These are phyloP conservation scores for Morella rubra DNA, from an alignment of 306 rosid species.

Conservation along the genomic window DNA sequence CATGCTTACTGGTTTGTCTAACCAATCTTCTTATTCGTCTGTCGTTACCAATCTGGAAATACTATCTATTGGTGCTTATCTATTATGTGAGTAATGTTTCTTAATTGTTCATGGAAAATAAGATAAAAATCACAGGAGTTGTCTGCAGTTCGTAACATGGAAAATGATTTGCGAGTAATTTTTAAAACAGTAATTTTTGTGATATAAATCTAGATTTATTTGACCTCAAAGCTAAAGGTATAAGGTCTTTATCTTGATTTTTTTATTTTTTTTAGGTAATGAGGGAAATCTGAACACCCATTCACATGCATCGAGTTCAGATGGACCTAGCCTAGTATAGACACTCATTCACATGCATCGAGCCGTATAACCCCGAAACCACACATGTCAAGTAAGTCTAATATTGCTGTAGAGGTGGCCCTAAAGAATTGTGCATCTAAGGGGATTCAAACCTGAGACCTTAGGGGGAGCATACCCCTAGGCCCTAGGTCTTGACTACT, in stretches of 20 bases:
- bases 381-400: no score
- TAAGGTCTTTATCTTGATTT: neutral
- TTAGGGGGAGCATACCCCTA: no score
- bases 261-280: no score
- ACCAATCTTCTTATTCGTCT: constrained; percentile 20
- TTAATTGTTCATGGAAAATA: neutral
- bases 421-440: no score
- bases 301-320: no score
- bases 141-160: neutral
- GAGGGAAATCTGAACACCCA: no score
- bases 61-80: neutral
- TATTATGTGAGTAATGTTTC: neutral
- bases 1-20: constrained; percentile 90
- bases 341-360: no score
- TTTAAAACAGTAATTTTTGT: neutral
- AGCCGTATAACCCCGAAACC: no score
- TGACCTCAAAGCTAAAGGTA: neutral
- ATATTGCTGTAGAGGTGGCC: no score
- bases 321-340: no score
- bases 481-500: no score
- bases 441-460: no score
- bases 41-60: constrained; percentile 4
- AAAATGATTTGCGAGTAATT: neutral
- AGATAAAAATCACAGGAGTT: neutral
- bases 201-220: neutral